phyloP scores from a whole-genome alignment of 805 yeast genomes.

The Metschnikowia peoriensis region DNA sequence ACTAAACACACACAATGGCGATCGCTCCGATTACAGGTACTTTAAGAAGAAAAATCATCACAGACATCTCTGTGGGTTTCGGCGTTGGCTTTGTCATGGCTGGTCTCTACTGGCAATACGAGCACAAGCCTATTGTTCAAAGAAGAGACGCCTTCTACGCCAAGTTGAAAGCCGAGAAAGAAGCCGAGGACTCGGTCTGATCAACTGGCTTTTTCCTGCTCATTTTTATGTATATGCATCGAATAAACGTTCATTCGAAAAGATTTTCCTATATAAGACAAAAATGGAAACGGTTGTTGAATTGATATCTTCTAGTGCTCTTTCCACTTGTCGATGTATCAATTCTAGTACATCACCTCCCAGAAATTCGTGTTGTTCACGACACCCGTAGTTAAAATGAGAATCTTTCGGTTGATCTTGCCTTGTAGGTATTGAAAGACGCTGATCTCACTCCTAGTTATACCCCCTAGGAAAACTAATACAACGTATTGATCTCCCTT shows the following conservation, averaged over 20 bases:
- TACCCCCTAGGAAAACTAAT: constrained; percentile 74
- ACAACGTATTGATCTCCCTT: constrained; percentile 32
- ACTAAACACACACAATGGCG: constrained; percentile 46
- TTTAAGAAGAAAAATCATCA: constrained; percentile 74
- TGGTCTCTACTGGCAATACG: constrained; percentile 83
- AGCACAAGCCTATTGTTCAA: constrained; percentile 69
- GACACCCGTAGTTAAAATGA: constrained; percentile 46
- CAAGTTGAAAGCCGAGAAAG: constrained; percentile 71
- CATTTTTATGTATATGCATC: constrained; percentile 1
- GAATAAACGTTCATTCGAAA: constrained; percentile 1
- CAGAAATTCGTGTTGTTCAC: constrained; percentile 34
- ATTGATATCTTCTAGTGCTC: not conserved
- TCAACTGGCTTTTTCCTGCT: not conserved
- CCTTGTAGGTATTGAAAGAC: constrained; percentile 61
- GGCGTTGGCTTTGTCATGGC: constrained; percentile 54
- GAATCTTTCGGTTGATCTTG: constrained; percentile 38
- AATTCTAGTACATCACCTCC: constrained; percentile 4
- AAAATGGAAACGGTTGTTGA: too few relatives aligned
- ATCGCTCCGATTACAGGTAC: constrained; percentile 85
- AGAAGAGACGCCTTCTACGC: constrained; percentile 85
- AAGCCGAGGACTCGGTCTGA: constrained; percentile 47
- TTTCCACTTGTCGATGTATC: not conserved
- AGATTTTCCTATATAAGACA: too few relatives aligned
- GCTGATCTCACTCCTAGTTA: constrained; percentile 81
- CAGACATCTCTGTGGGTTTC: constrained; percentile 74